phyloP scores from a whole-genome alignment of 352 stramenopile genomes.

The Phytophthora cajani region DNA sequence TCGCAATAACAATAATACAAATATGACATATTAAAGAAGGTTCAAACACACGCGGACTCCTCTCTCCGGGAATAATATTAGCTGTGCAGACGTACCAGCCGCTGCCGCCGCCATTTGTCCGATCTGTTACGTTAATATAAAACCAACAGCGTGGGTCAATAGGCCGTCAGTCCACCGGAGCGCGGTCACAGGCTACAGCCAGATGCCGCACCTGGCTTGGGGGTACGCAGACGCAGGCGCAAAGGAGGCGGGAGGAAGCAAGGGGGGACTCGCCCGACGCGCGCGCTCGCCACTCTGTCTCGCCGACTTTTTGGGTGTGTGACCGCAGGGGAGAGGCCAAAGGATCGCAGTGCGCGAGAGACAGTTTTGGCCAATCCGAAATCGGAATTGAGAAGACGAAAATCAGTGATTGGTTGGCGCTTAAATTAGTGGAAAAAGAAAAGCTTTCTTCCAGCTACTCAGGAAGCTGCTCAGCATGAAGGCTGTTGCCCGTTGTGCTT shows the following conservation, averaged over 20 bases:
- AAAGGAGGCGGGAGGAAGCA: not conserved
- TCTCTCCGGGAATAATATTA: constrained; percentile 8
- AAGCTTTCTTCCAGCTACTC: not conserved
- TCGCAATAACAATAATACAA: not conserved
- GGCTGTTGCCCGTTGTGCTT: constrained; percentile 1
- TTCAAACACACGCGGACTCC: not conserved
- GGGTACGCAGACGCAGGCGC: not conserved
- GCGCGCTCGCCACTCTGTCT: constrained; percentile 8
- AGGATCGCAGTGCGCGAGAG: constrained; percentile 19
- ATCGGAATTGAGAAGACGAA: not conserved
- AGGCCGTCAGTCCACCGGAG: not conserved
- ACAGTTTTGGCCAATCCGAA: constrained; percentile 31
- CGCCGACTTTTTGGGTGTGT: constrained; percentile 34
- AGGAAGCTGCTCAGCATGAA: not conserved
- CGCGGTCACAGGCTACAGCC: not conserved
- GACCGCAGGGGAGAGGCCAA: constrained; percentile 4
- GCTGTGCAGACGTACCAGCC: constrained; percentile 25
- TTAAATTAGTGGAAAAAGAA: constrained; percentile 8
- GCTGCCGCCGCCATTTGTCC: constrained; percentile 40
- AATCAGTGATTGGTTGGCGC: constrained; percentile 5
- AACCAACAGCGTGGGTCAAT: not conserved
- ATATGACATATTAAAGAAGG: constrained; percentile 29
- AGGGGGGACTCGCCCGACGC: constrained; percentile 7
- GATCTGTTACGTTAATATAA: constrained; percentile 25
- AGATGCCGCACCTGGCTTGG: constrained; percentile 7